Percentiles rank a stretch among this genome's conserved stretches.
Conservation (phyloP, 2,329 filamentous ascomycete genomes). For the Cordyceps tenuipes region DNA sequence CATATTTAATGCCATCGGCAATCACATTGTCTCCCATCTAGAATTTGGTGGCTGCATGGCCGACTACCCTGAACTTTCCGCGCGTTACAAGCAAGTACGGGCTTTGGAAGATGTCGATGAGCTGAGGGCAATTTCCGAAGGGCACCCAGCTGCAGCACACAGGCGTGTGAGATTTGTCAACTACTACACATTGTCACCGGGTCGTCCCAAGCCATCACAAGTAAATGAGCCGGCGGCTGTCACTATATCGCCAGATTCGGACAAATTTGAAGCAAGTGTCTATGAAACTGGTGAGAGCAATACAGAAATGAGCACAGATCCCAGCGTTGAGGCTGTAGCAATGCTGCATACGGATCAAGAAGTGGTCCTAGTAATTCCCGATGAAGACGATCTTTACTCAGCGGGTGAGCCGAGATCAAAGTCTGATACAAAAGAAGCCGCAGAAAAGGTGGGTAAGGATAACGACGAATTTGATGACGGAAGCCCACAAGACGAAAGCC, state of each 20-base stretch:
- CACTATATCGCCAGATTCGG: neutral
- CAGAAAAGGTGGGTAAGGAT: neutral
- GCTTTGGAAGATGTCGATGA: slow-evolving; percentile 65
- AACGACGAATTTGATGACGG: slow-evolving; percentile 9
- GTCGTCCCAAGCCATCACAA: slow-evolving; percentile 46
- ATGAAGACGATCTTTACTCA: neutral
- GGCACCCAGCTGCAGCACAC: slow-evolving; percentile 19
- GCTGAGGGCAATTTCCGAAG: slow-evolving; percentile 22
- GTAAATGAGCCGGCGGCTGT: neutral
- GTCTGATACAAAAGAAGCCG: neutral
- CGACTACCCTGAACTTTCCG: slow-evolving; percentile 62
- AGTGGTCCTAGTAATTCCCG: neutral
- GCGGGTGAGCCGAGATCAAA: neutral
- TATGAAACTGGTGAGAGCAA: neutral
- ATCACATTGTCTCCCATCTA: slow-evolving; percentile 69
- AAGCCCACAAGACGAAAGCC: slow-evolving; percentile 13
- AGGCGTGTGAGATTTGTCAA: slow-evolving; percentile 71
- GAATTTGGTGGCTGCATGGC: slow-evolving; percentile 78
- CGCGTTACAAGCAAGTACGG: slow-evolving; percentile 61
- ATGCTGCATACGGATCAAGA: neutral
- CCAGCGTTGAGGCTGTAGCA: neutral
- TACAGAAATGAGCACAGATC: neutral
- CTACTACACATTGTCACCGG: slow-evolving; percentile 83
- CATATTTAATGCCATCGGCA: slow-evolving; percentile 59
- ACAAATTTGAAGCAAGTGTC: neutral